Conservation (phyloP, 305 asterid species). For the Caryopteris hybrid region DNA sequence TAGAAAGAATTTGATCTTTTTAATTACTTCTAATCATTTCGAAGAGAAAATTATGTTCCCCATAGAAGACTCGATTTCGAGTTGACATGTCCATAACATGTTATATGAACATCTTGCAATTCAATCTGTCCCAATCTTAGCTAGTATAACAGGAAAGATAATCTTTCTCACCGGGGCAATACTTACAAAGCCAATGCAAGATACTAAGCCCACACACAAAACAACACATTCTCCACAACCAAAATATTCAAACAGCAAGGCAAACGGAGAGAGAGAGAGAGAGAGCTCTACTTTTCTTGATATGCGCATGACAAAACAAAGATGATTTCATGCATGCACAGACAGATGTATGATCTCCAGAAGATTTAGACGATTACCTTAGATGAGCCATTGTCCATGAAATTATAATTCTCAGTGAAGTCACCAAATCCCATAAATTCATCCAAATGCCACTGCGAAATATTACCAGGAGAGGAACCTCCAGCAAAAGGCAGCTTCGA, state of each 20-base stretch:
- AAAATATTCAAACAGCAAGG: not conserved
- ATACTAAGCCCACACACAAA: not conserved
- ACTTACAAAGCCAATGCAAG: not conserved
- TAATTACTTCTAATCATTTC: not conserved
- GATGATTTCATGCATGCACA: not conserved
- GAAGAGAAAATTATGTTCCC: not conserved
- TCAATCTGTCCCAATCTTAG: not conserved
- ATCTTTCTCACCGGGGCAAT: not conserved
- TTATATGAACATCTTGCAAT: not conserved
- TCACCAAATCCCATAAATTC: constrained; percentile 74
- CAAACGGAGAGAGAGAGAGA: too few relatives aligned
- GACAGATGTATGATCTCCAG: not conserved
- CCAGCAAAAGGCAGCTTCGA: constrained; percentile 45
- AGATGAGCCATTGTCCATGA: constrained; percentile 58
- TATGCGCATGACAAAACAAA: not conserved
- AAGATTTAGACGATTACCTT: constrained; percentile 45
- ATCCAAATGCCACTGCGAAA: constrained; percentile 73
- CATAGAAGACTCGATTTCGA: not conserved
- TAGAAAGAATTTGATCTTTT: not conserved
- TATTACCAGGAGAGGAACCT: constrained; percentile 59
- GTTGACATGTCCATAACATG: not conserved
- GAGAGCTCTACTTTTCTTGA: not conserved
- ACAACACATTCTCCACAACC: not conserved
- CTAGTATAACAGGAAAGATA: not conserved
- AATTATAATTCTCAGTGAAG: constrained; percentile 51